These are phyloP conservation scores for Imleria badia DNA, from an alignment of 768 basidiomycete genomes.

Conservation along the genomic window DNA sequence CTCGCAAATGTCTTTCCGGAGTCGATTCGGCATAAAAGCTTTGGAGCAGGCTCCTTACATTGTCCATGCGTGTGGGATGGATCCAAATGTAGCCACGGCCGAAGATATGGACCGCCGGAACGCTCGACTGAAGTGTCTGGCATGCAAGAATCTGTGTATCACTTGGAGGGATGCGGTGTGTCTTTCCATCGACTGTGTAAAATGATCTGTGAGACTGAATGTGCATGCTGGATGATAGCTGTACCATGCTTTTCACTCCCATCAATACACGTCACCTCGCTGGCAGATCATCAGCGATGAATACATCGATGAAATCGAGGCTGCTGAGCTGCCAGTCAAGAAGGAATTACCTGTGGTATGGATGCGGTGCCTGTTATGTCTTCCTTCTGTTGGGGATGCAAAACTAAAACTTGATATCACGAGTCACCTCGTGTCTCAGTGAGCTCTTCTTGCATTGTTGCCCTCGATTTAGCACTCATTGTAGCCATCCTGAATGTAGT, in stretches of 20 bases:
- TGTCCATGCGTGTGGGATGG: constrained; percentile 1
- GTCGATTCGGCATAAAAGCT: not conserved
- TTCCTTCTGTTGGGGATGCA: not conserved
- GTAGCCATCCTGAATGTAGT: not conserved
- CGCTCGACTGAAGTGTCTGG: not conserved
- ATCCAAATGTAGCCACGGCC: not conserved
- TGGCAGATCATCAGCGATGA: not conserved
- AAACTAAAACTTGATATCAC: no score
- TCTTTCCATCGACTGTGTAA: not conserved
- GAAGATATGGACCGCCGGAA: constrained; percentile 5
- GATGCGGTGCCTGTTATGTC: not conserved
- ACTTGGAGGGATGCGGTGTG: constrained; percentile 1
- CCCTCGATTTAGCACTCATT: not conserved
- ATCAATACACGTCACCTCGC: not conserved
- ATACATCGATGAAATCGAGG: not conserved
- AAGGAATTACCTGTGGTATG: not conserved
- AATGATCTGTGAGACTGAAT: not conserved
- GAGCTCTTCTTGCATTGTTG: not conserved
- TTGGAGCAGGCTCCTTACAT: not conserved
- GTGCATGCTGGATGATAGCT: not conserved
- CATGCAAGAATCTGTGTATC: not conserved
- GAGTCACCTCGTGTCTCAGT: not conserved
- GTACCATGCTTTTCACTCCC: not conserved
- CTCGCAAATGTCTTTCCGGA: not conserved
- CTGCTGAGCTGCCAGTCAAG: not conserved